Evolutionary conservation across 192 early-diverging fungal species (phyloP), one percentile per base, ranked within the genome.

Genomic region (Linnemannia zychae): DNA sequence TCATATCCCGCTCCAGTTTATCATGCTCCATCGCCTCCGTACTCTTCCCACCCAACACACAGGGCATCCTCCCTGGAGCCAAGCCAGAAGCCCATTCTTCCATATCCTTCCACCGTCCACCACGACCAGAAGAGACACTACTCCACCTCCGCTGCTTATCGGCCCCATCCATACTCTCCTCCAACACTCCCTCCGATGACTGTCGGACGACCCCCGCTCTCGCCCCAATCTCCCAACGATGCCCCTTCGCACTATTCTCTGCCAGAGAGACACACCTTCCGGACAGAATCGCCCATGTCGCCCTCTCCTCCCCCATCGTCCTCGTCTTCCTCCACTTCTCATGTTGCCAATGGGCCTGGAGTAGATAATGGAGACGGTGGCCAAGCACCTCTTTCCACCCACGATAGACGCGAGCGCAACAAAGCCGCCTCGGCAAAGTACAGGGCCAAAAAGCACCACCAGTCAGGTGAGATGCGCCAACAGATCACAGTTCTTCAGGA

Each of bases 381-480:
- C 2, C 49, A 38, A 34, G 74, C 83, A 7, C 87, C 90, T 4
- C 68, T 92, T 7, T 88, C 90, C 7, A 76, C 90, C 17, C 84
- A 84, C 20, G 92, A 93, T 53, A 65, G 91, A 22, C 87, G 92
- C 6, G 85, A 91, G 40, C 82, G 92, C 57, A 93, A 93, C 77
- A 93, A 93, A 60, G 87, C 91, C 4, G 92, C 92, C 15, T 91
- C 91, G 4, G 92, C 92, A 1, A 93, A 93, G 67, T 93, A 93
- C 67, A 77, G 92, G 24, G 88, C 89, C 74, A 93, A 93, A 75
- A 93, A 93, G 71, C 90, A 93, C 53, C 77, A 88, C 38, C 89
- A 91, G 67, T 90, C 90, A 48, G 81, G 87, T 33, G 92, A 93
- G 78, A 93, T 93, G 92, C 75, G 86, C 18, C 33, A 76, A 11